Evolutionary conservation across 768 basidiomycete genomes (phyloP), one percentile per base, ranked within the genome.

Genomic region (Tulasnella sp.): DNA sequence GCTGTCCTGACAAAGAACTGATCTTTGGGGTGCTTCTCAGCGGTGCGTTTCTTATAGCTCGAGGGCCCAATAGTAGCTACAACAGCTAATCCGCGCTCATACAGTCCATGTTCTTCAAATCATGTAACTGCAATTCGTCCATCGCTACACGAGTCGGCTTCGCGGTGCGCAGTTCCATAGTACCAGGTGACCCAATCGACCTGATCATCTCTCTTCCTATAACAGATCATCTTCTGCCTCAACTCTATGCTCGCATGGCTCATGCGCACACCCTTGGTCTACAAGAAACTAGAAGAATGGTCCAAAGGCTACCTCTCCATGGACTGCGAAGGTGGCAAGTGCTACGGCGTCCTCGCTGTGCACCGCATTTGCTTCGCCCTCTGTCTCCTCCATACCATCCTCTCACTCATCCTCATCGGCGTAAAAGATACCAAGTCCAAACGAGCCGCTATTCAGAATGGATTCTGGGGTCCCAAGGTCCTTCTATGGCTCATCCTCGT

Each of bases 291-390:
- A 44, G 84, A 92, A 74, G 86, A 92, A 68, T 86, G 89, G 80
- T 92, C 86, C 64, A 89, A 90, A 68, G 93, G 94, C 65, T 99
- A 97, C 70, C 87, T 97, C 69, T 94, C 97, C 80, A 93, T 99
- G 91, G 86, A 92, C 51, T 99, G 94, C 65, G 82, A 79, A 17
- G 57, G 25, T 17, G 92, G 87, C 29, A 90, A 92, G 68, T 99
- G 94, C 66, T 99, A 98, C 65, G 94, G 94, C 38, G 85, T 99
- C 1, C 79, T 99, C 44, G 94, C 93, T 12, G 93, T 97, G 9
- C 96, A 99, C 68, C 85, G 96, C 57, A 86, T 99, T 65, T 97
- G 93, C 73, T 98, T 99, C 66, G 93, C 94, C 1, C 77, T 99
- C 10, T 77, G 87, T 7, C 74, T 98, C 22, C 87, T 97, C 71